Evolutionary conservation across 2,329 filamentous ascomycete genomes (phyloP).

Genomic region (Davidsoniella virescens): DNA sequence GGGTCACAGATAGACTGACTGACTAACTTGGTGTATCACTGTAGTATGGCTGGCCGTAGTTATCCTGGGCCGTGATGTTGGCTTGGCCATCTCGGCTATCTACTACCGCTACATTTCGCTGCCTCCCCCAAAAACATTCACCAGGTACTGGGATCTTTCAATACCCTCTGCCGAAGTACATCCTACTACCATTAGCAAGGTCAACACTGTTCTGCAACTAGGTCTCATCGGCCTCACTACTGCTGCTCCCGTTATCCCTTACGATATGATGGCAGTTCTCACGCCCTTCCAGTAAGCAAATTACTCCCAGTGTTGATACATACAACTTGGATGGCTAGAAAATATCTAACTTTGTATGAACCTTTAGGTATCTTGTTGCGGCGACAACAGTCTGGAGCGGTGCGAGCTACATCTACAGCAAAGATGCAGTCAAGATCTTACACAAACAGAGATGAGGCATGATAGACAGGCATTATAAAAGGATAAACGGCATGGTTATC

Average conservation of each 20-base stretch:
- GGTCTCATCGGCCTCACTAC: conserved; percentile 74
- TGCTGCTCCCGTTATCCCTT: conserved; percentile 57
- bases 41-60: conserved; percentile 74
- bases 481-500: no score
- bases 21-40: background rate
- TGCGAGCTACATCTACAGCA: conserved; percentile 77
- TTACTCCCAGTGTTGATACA: background rate
- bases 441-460: conserved; percentile 15
- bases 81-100: conserved; percentile 68
- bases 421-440: conserved; percentile 82
- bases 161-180: conserved; percentile 74
- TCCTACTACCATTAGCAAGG: conserved; percentile 71
- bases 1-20: background rate
- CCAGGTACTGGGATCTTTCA: conserved; percentile 93
- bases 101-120: conserved; percentile 95
- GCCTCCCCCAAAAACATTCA: conserved; percentile 81
- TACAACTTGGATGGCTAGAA: no score
- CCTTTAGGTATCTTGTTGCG: conserved; percentile 60
- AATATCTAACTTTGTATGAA: no score
- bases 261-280: conserved; percentile 38
- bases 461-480: no score
- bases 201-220: conserved; percentile 87
- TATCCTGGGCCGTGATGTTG: conserved; percentile 77
- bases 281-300: conserved; percentile 45
- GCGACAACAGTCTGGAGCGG: conserved; percentile 88